phyloP scores from a whole-genome alignment of 164 flowering plant species.

The Dillenia turbinata region DNA sequence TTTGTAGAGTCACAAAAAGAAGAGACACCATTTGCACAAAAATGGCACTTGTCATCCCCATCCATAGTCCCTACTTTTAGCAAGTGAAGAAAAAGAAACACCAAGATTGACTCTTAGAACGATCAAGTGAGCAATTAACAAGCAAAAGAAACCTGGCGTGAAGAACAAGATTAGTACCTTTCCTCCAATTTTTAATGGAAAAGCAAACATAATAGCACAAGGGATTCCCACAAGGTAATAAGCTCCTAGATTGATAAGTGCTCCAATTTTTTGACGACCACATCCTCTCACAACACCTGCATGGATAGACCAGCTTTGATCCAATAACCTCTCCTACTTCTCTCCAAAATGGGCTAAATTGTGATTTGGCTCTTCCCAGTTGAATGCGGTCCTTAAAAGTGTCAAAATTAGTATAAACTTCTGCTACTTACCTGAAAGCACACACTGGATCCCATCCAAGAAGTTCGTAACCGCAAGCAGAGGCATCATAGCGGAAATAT shows the following conservation, averaged over 20 bases:
- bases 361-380: too few species aligned
- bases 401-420: too few species aligned
- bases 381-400: too few species aligned
- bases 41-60: neutral
- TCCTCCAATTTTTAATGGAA: slow-evolving; percentile 35
- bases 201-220: slow-evolving; percentile 30
- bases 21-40: slow-evolving; percentile 1
- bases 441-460: slow-evolving; percentile 45
- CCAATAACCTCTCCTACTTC: too few species aligned
- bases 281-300: too few species aligned
- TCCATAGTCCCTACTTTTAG: neutral
- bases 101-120: neutral
- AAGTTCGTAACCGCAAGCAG: slow-evolving; percentile 41
- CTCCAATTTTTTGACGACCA: slow-evolving; percentile 41
- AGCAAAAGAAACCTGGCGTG: neutral
- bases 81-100: neutral
- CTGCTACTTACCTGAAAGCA: slow-evolving; percentile 39
- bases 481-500: slow-evolving; percentile 45
- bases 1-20: neutral
- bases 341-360: too few species aligned
- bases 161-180: slow-evolving; percentile 21
- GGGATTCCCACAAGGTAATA: slow-evolving; percentile 48
- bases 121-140: too few species aligned
- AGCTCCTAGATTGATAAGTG: slow-evolving; percentile 40
- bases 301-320: too few species aligned